Base-by-base conservation (phyloP, 768 basidiomycete species). In the Lactifluus piperatus region DNA sequence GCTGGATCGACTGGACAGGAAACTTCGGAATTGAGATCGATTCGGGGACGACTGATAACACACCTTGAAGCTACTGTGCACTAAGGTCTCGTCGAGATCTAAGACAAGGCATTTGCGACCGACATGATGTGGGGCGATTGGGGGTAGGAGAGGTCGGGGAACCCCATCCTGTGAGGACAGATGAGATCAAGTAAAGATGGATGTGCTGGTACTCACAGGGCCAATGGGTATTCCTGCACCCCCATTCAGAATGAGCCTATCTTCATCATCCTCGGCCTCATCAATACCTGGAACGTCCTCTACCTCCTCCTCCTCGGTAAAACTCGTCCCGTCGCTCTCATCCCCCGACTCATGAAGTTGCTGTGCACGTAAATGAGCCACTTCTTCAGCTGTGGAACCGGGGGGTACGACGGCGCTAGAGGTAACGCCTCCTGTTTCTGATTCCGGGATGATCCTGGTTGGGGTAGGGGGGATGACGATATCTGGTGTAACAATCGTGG, bases 21-120 rank as follows among this genome's bases (percentile, higher is more conserved):
- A 51, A 30, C 30, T 69, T 26, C 68, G 63, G 54, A 57, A 53
- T 34, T 41, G 39, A 16, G 24, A 22, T 43, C 39, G 30, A 53
- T 29, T 39, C 22, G 49, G 6, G 37, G 13, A 5, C 14, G 20
- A 39, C 37, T 56, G 37, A 61, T 24, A 13, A 57, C 75, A 41
- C 62, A 95, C 95, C 84, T 97, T 99, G 83, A 99, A 97, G 71
- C 91, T 94, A 69, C 90, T 93, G 74, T 98, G 95, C 22, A 98
- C 86, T 20, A 99, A 78, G 3, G 97, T 99, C 74, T 99, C 95
- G 66, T 99, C 95, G 41, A 99, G 79, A 74, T 99, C 97, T 26
- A 99, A 81, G 44, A 98, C 94, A 11, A 98, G 80, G 68, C 97
- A 98, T 75, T 99, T 99, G 57, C 93, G 77, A 30, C 95, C 95